Evolutionary conservation across 2,329 filamentous ascomycete genomes (phyloP), one percentile per base, ranked within the genome.

Genomic region (Knoxdaviesia capensis): DNA sequence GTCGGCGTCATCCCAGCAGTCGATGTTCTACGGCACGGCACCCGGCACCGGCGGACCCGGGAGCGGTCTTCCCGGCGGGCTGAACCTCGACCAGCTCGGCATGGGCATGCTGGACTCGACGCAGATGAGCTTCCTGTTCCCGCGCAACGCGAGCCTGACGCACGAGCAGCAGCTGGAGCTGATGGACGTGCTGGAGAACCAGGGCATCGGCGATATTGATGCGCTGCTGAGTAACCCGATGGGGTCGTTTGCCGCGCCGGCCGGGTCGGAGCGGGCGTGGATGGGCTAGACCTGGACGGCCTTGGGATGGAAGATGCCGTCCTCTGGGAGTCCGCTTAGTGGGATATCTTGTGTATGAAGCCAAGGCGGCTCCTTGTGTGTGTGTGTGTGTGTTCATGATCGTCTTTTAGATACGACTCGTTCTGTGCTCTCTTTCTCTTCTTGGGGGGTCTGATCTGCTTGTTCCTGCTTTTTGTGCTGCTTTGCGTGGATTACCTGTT

Each of bases 161-260:
- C 79, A 86, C 48, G 73, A 84, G 52, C 83, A 92, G 57, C 84
- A 90, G 58, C 61, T 78, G 47, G 82, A 93, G 61, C 63, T 93
- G 34, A 85, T 92, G 80, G 74, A 77, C 43, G 76, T 77, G 40
- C 67, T 93, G 33, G 81, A 90, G 56, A 80, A 64, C 49, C 71
- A 79, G 48, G 75, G 74, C 1, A 60, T 77, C 53, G 63, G 61
- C 30, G 74, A 77, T 41, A 77, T 79, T 49, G 68, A 77, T 48
- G 64, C 65, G 9, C 73, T 74, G 43, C 56, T 79, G 49, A 73
- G 59, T 41, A 60, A 59, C 58, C 53, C 3, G 6, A n/a, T n/a
- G n/a, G n/a, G n/a, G n/a, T n/a, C n/a, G n/a, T n/a, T n/a, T n/a
- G n/a, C n/a, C n/a, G n/a, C n/a, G n/a, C n/a, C n/a, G n/a, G n/a